Evolutionary conservation across 2,329 filamentous ascomycete genomes (phyloP), one percentile per base, ranked within the genome.

Genomic region (Colletotrichum liaoningense): DNA sequence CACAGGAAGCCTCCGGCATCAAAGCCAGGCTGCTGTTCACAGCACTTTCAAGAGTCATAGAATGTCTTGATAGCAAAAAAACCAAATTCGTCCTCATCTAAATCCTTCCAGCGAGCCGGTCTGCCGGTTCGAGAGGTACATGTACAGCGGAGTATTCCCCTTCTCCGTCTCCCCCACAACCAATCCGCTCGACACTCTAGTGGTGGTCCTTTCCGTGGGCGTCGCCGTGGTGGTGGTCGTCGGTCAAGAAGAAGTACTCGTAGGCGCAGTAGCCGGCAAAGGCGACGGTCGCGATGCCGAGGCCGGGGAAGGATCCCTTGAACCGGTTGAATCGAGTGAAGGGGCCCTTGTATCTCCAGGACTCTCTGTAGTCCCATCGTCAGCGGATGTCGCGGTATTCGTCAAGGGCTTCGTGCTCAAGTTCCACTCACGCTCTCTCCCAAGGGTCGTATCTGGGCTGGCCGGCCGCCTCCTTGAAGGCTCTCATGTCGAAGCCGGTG

Each of bases 271-370:
- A 99, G 75, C 88, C 92, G 63, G 93, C 91, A 83, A 99, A 99
- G 58, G 96, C 95, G 73, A 97, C 95, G 5, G 93, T 93, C 38
- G 95, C 97, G 78, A 96, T 97, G 76, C 97, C 97, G 79, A 99
- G 89, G 74, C 97, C 97, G 49, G 97, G 97, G 82, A 99, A 95
- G 76, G 91, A 88, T 79, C 90, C 88, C 86, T 93, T 95, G 88
- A 98, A 97, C 79, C 97, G 93, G 86, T 98, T 97, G 86, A 88
- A 93, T 79, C 96, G 91, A 77, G 92, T 93, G 88, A 98, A 98
- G 67, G 91, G 92, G 76, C 96, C 97, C 46, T 90, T 92, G 88
- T 98, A 98, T 84, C 97, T 91, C 97, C 97, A 99, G 81, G 94
- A 90, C 88, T 99, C 97, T 81, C 97, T 99, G 82, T 76, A 46